Evolutionary conservation across 2,329 filamentous ascomycete genomes (phyloP), one percentile per base, ranked within the genome.

Genomic region (Claviceps monticola): DNA sequence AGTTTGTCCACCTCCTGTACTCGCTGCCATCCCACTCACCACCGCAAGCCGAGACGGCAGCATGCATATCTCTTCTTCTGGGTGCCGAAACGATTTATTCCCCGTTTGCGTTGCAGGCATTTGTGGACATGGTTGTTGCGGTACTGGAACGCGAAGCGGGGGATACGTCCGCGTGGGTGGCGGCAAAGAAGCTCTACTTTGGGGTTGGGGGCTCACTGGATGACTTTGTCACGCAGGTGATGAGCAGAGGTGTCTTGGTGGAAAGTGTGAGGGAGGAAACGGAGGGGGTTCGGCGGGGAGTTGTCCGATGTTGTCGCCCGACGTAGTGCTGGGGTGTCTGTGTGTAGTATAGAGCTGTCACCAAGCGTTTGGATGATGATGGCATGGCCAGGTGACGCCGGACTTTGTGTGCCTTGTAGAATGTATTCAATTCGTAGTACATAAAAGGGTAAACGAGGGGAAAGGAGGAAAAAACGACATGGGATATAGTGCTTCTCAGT

Each of bases 31-130:
- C 21, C 3, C 53, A 19, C 52, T 51, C 23, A 55, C 52, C 29
- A 34, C 8, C n/a, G 14, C 29, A 6, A 38, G 19, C 2, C 13
- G 17, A 21, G 8, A 26, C 49, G 26, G 16, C 14, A 8, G 7
- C 42, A 6, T 29, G 44, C 26, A 48, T 52, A 43, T 75, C 74
- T 14, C 66, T 86, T 2, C 69, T 90, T 5, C 68, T 93, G 1
- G 87, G 83, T 0, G 84, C 86, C 1, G 87, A 93, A 66, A 93
- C 87, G 0, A 91, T 93, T 45, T 93, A 93, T 67, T 88, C 83
- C 2, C 86, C 85, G 0, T 80, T 82, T 53, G 83, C 84, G 0
- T 74, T 89, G 21, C 69, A 71, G 38, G 75, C 80, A 0, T 93
- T 91, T 61, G 79, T 82, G 1, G 78, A 84, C 41, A 81, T 82